phyloP scores from a whole-genome alignment of 139 green algal genomes.

The Tetradesmus obliquus region DNA sequence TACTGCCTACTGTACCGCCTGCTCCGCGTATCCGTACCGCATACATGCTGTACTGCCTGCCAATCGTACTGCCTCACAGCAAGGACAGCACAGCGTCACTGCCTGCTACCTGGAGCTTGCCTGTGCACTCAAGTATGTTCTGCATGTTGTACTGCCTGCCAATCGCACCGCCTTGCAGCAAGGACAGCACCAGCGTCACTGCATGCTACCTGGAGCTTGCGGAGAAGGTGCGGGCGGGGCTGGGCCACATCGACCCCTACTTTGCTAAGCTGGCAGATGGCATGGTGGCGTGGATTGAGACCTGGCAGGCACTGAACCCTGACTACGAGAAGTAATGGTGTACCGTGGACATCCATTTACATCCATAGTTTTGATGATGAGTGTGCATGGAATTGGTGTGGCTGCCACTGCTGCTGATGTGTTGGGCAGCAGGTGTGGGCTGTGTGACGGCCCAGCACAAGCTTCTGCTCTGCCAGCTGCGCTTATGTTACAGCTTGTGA shows the following conservation, averaged over 20 bases:
- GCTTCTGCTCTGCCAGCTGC: no score
- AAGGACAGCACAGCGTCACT: slow-evolving; percentile 61
- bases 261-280: slow-evolving; percentile 95
- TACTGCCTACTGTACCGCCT: no score
- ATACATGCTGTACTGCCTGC: background rate
- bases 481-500: no score
- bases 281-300: slow-evolving; percentile 93
- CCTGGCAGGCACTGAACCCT: slow-evolving; percentile 86
- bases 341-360: background rate
- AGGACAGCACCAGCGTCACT: slow-evolving; percentile 58
- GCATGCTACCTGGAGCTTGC: slow-evolving; percentile 91
- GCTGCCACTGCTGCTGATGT: no score
- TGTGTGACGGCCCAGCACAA: no score
- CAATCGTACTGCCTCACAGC: background rate
- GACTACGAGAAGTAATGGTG: slow-evolving; percentile 23
- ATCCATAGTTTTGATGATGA: background rate
- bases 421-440: no score
- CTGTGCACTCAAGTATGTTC: no score
- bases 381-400: no score
- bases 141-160: background rate
- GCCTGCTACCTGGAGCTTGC: slow-evolving; percentile 91
- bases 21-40: no score
- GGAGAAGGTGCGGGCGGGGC: slow-evolving; percentile 84
- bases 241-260: slow-evolving; percentile 93
- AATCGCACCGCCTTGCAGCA: slow-evolving; percentile 38